Conservation (phyloP, 2,329 filamentous ascomycete species). For the Beauveria bassiana region DNA sequence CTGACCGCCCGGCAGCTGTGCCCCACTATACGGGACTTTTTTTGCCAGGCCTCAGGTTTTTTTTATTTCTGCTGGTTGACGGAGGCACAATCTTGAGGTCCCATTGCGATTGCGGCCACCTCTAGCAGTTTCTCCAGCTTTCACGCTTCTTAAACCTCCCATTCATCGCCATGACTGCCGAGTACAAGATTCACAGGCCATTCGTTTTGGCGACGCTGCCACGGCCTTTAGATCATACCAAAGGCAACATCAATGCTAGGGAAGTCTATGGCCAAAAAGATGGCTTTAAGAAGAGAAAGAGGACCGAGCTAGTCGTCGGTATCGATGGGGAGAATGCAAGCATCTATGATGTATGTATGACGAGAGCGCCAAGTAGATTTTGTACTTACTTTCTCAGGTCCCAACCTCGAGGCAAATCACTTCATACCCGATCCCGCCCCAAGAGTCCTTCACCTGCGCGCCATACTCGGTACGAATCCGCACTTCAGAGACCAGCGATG, state of each 20-base stretch:
- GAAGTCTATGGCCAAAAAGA: conserved; percentile 54
- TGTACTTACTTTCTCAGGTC: conserved; percentile 35
- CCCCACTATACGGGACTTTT: conserved; percentile 30
- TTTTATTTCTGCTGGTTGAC: conserved; percentile 25
- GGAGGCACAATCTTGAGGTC: neutral
- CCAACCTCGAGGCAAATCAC: conserved; percentile 54
- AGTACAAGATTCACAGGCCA: conserved; percentile 57
- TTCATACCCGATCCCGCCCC: conserved; percentile 59
- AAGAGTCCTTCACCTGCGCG: conserved; percentile 55
- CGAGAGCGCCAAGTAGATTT: too few species aligned
- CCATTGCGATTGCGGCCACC: neutral
- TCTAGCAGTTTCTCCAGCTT: neutral
- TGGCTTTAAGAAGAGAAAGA: conserved; percentile 53
- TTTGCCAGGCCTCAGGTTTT: conserved; percentile 22
- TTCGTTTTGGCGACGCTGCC: conserved; percentile 55
- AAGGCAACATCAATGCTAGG: conserved; percentile 46
- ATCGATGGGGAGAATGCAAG: conserved; percentile 59
- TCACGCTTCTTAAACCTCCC: neutral
- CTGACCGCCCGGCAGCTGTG: conserved; percentile 10
- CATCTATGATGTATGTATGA: conserved; percentile 52
- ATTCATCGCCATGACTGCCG: conserved; percentile 42
- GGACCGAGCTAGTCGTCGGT: conserved; percentile 55
- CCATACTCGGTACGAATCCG: conserved; percentile 51
- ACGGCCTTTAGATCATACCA: conserved; percentile 45
- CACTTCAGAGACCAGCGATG: conserved; percentile 36